phyloP scores from a whole-genome alignment of 441 rosid species.

The Brassica balearica region DNA sequence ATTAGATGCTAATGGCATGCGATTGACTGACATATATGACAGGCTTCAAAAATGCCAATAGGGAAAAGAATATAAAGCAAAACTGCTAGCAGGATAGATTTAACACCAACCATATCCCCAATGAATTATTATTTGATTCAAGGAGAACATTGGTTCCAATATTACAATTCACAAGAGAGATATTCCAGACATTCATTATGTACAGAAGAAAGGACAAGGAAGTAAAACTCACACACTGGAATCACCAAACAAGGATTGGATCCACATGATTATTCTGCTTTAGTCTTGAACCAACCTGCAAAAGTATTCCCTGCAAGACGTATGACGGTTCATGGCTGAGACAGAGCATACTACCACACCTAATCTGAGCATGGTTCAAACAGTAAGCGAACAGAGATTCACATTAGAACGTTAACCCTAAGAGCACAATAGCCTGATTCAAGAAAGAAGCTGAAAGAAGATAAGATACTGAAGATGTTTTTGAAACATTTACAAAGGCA shows the following conservation, averaged over 20 bases:
- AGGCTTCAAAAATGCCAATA: slow-evolving; percentile 31
- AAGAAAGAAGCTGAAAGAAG: slow-evolving; percentile 13
- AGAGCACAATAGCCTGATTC: slow-evolving; percentile 5
- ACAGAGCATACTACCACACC: slow-evolving; percentile 10
- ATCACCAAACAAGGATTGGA: slow-evolving; percentile 12
- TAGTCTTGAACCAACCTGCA: neutral
- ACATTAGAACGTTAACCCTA: neutral
- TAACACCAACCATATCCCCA: slow-evolving; percentile 15
- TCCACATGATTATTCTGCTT: neutral
- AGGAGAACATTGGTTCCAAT: slow-evolving; percentile 2
- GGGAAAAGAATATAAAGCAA: slow-evolving; percentile 28
- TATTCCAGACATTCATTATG: neutral
- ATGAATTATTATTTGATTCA: neutral
- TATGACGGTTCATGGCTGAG: slow-evolving; percentile 15
- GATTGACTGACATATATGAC: slow-evolving; percentile 26
- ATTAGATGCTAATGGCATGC: slow-evolving; percentile 36
- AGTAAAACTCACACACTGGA: slow-evolving; percentile 25
- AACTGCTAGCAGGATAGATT: slow-evolving; percentile 6
- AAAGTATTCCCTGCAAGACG: neutral
- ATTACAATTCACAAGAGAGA: neutral
- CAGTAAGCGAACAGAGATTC: slow-evolving; percentile 10
- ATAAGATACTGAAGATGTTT: slow-evolving; percentile 15
- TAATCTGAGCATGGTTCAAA: slow-evolving; percentile 21
- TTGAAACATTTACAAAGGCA: slow-evolving; percentile 34
- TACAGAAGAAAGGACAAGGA: neutral